Evolutionary conservation across 2,329 filamentous ascomycete genomes (phyloP).

Genomic region (Calonectria ilicicola): DNA sequence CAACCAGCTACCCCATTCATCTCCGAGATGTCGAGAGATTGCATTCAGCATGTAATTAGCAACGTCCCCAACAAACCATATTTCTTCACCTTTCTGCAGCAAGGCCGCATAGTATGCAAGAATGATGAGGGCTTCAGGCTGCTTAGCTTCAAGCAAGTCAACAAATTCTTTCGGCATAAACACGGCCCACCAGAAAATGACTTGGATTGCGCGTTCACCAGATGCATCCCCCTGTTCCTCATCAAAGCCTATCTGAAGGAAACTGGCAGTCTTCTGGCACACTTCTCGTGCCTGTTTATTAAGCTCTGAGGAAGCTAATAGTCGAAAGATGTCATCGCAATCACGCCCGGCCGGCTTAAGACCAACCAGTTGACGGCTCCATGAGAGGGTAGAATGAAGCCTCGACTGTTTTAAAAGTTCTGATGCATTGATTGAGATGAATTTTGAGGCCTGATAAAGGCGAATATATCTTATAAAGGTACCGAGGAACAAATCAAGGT

Average conservation of each 20-base stretch:
- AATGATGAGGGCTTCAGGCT: neutral
- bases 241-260: neutral
- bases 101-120: neutral
- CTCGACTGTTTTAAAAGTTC: neutral
- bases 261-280: neutral
- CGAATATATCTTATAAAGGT: neutral
- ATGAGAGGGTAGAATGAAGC: neutral
- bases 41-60: neutral
- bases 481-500: neutral
- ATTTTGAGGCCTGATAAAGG: neutral
- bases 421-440: neutral
- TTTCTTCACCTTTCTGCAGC: neutral
- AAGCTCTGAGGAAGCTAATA: neutral
- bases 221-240: neutral
- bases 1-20: neutral
- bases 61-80: neutral
- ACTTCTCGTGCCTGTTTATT: neutral
- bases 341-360: neutral
- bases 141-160: neutral
- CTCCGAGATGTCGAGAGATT: neutral
- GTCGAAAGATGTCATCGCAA: neutral
- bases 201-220: neutral
- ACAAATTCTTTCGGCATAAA: neutral
- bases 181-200: slow-evolving; percentile 1
- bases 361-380: neutral